These are phyloP conservation scores for Ustilago vetiveriae DNA, from an alignment of 1,284 basidiomycete species.

Conservation along the genomic window DNA sequence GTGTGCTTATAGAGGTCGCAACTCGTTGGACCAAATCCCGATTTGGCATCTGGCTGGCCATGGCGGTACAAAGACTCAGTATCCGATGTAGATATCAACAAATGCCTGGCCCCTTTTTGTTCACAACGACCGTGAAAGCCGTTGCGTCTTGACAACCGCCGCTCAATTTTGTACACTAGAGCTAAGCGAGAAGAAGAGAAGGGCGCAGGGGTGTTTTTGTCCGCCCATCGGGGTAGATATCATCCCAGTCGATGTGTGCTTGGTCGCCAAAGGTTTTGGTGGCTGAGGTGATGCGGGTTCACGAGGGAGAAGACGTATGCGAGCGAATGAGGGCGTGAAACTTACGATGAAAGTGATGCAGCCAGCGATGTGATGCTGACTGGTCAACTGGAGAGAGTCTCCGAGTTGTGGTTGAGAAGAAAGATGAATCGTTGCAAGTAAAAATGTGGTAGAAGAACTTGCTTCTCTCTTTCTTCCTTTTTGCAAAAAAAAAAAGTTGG, in stretches of 20 bases:
- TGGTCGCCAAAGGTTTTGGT: not conserved
- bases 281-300: not conserved
- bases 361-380: conserved; percentile 2
- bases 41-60: too few species aligned
- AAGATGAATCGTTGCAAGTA: too few species aligned
- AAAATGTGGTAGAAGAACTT: too few species aligned
- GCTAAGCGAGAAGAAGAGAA: conserved; percentile 34
- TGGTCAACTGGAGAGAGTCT: not conserved
- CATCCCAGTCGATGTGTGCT: conserved; percentile 17
- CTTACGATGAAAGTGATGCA: conserved; percentile 4
- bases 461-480: conserved; percentile 1
- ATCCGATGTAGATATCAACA: conserved; percentile 58
- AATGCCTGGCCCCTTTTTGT: conserved; percentile 49
- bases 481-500: not conserved
- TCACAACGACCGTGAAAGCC: conserved; percentile 4
- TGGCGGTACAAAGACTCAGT: conserved; percentile 20
- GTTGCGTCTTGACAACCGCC: conserved; percentile 38
- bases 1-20: too few species aligned
- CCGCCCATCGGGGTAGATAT: conserved; percentile 53
- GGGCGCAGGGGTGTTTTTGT: conserved; percentile 45
- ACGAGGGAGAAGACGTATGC: too few species aligned
- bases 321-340: not conserved
- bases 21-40: too few species aligned
- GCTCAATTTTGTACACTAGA: conserved; percentile 54
- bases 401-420: conserved; percentile 15